Percentiles rank a stretch among this genome's conserved stretches.
These are phyloP conservation scores for Favolaschia claudopus DNA, from an alignment of 768 basidiomycete species.

Conservation along the genomic window DNA sequence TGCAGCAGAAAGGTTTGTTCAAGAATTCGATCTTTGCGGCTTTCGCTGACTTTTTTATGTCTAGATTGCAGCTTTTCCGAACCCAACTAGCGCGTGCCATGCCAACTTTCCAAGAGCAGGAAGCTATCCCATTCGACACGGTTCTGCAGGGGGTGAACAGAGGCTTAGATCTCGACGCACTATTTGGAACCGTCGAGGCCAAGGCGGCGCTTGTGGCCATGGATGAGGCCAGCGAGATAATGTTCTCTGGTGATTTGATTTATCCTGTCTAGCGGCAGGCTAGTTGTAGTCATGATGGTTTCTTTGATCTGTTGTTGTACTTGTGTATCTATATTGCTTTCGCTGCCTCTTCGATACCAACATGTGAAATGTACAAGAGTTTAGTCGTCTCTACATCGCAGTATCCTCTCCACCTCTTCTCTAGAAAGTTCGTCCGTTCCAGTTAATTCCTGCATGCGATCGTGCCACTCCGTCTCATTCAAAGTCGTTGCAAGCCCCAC, in stretches of 20 bases:
- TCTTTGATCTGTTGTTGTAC: conserved; percentile 16
- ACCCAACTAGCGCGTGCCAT: conserved; percentile 77
- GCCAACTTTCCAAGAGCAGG: conserved; percentile 74
- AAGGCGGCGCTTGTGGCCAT: conserved; percentile 75
- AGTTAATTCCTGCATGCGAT: conserved; percentile 55
- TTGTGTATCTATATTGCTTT: conserved; percentile 2
- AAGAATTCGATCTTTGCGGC: conserved; percentile 5
- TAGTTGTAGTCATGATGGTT: not conserved
- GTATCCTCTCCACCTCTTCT: conserved; percentile 65
- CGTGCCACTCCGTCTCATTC: conserved; percentile 63
- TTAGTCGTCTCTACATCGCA: conserved; percentile 54
- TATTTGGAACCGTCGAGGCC: conserved; percentile 88
- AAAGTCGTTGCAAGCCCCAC: conserved; percentile 51
- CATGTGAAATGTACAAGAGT: not conserved
- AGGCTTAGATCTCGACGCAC: conserved; percentile 67
- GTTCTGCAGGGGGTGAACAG: conserved; percentile 80
- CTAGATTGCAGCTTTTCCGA: conserved; percentile 83
- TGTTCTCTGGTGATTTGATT: conserved; percentile 73
- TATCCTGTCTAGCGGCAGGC: conserved; percentile 20
- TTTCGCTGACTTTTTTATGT: conserved; percentile 11
- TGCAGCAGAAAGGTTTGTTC: conserved; percentile 65
- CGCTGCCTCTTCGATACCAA: not conserved
- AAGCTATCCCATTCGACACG: conserved; percentile 74
- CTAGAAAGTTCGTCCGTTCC: conserved; percentile 69
- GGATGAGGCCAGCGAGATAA: conserved; percentile 82